phyloP scores from a whole-genome alignment of 305 asterid genomes.

The Ilex paraguariensis region DNA sequence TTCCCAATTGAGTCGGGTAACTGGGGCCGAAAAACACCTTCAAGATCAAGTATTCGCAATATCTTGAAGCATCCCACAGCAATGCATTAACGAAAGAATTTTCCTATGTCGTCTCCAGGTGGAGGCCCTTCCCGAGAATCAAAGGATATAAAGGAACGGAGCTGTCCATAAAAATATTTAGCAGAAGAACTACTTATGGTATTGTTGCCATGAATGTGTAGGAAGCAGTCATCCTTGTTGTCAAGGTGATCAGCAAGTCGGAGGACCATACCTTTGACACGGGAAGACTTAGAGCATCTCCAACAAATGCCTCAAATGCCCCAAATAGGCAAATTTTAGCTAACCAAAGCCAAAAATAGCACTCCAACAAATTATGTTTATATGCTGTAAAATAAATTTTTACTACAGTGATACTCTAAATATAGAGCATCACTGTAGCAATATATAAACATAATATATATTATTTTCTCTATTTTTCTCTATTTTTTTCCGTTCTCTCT shows the following conservation, averaged over 20 bases:
- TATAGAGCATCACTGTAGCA: too few species aligned
- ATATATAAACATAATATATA: too few species aligned
- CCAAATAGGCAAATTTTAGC: too few species aligned
- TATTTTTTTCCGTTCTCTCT: too few species aligned
- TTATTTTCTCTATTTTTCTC: too few species aligned
- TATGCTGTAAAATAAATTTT: too few species aligned
- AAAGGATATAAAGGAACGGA: constrained; percentile 21
- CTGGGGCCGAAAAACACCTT: constrained; percentile 23
- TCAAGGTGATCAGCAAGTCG: constrained; percentile 7
- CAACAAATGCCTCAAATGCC: too few species aligned
- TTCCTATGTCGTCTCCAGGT: constrained; percentile 26
- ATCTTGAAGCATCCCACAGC: constrained; percentile 8
- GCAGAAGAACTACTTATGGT: neutral
- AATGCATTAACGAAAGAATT: constrained; percentile 21
- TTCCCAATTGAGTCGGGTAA: constrained; percentile 14
- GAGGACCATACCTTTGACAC: neutral
- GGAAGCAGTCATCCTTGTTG: too few species aligned
- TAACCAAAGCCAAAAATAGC: too few species aligned
- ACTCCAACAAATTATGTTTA: too few species aligned
- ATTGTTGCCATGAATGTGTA: neutral
- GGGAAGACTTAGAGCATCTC: neutral
- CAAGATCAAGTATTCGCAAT: constrained; percentile 27
- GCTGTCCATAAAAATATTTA: neutral
- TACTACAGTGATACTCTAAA: too few species aligned
- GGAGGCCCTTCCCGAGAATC: constrained; percentile 16